Conservation (phyloP, 305 asterid species). For the Fraxinus dipetala region DNA sequence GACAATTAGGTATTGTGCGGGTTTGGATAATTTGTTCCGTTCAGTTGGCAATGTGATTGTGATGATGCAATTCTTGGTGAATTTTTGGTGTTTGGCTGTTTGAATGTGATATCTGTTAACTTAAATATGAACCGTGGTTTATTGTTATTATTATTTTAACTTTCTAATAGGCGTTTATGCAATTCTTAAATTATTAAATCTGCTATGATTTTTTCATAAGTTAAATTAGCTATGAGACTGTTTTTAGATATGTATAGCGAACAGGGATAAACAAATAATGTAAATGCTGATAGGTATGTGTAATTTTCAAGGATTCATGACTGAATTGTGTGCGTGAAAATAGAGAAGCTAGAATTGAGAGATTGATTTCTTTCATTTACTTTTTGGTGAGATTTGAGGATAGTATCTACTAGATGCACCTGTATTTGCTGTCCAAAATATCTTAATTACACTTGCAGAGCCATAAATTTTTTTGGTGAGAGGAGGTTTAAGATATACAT, state of each 20-base stretch:
- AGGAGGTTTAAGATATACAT: not conserved
- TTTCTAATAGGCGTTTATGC: not conserved
- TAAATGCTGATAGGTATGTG: not conserved
- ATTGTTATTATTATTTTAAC: not conserved
- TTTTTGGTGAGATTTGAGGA: not conserved
- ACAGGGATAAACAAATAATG: not conserved
- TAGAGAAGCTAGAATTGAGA: not conserved
- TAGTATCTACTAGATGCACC: not conserved
- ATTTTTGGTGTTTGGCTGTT: slow-evolving; percentile 8
- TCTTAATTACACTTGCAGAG: not conserved
- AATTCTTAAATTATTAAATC: not conserved
- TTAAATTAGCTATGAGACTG: not conserved
- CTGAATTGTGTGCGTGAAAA: not conserved
- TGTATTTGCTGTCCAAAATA: not conserved
- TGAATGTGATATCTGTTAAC: slow-evolving; percentile 22
- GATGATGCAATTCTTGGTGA: slow-evolving; percentile 6
- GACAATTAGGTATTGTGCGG: not conserved
- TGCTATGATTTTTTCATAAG: not conserved
- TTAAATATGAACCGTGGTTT: not conserved
- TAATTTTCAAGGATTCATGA: not conserved
- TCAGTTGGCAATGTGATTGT: slow-evolving; percentile 4
- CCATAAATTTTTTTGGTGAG: not conserved
- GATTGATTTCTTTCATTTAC: not conserved
- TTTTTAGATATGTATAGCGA: not conserved
- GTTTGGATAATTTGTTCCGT: slow-evolving; percentile 16